Base-by-base conservation (phyloP, 805 yeast genomes). In the Babjeviella inositovora region DNA sequence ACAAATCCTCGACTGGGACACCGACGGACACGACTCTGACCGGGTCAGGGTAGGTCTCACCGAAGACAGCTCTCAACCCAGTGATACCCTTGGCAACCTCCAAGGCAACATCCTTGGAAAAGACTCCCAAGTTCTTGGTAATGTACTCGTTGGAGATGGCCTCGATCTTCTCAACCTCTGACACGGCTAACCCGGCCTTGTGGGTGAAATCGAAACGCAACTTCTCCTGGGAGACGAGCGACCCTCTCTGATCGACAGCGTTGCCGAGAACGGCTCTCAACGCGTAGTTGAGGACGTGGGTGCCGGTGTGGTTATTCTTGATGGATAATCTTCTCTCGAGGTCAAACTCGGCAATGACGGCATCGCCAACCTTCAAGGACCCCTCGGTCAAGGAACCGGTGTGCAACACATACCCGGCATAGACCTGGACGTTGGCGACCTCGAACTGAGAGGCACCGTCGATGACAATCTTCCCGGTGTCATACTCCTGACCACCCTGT, bases 401-500 rank as follows among this genome's bases (percentile, higher is more conserved):
- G 46, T 90, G 99, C 46, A 90, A 69, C 13, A 90, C 94, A 41
- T 79, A 90, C 29, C 98, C 98, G 29, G 77, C 95, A 43, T 84
- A 90, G 20, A 61, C 59, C 57, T 90, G 98, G 23, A 84, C 96
- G 43, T 90, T 84, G 33, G 72, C 75, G 29, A 90, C 97, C 28
- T 69, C 71, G 52, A 90, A 87, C 48, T 87, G 94, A 26, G 85
- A 61, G 35, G 53, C 53, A 21, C 92, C 95, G 43, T 85, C 96
- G 39, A 82, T 70, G 24, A 82, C 85, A 33, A 90, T 62, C 49
- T 69, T 76, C 53, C 99, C 99, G 20, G 92, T 77, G 47, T 90
- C 99, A 43, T 64, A 76, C 51, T 84, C 96, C 62, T 90, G 99
- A 43, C 99, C 99, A 70, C 99, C 99, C 53, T 81, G 92, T 57